Percentiles rank a stretch among this genome's conserved stretches.
Conservation (phyloP, 495 filamentous ascomycete genomes). For the Talaromyces thailandensis region DNA sequence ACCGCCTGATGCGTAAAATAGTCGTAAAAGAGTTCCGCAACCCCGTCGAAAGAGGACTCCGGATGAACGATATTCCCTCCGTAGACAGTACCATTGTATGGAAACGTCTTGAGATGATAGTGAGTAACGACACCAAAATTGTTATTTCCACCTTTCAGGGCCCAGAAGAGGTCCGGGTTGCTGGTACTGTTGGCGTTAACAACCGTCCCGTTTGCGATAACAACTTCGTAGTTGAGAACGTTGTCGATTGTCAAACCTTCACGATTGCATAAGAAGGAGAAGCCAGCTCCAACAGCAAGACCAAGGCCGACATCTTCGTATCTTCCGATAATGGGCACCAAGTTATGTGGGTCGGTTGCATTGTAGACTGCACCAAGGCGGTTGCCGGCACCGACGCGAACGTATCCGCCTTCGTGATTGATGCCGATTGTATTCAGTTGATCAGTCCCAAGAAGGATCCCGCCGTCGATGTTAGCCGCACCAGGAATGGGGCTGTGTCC, state of each 20-base stretch:
- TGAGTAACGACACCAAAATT: constrained; percentile 47
- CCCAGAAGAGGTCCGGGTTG: constrained; percentile 38
- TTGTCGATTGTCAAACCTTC: constrained; percentile 26
- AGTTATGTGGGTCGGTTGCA: constrained; percentile 26
- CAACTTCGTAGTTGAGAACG: constrained; percentile 20
- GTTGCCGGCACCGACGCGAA: constrained; percentile 20
- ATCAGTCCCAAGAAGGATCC: constrained; percentile 48
- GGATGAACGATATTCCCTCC: constrained; percentile 20
- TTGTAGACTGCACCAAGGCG: constrained; percentile 47
- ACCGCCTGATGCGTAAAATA: neutral
- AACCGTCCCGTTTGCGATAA: constrained; percentile 18
- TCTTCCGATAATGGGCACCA: neutral
- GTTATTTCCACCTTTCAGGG: constrained; percentile 42
- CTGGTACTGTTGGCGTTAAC: constrained; percentile 9
- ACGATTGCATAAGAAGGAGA: constrained; percentile 22
- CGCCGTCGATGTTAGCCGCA: constrained; percentile 20
- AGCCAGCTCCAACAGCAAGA: constrained; percentile 20
- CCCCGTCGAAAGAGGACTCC: neutral
- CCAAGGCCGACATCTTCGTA: constrained; percentile 11
- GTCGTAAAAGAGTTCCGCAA: neutral
- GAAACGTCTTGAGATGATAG: constrained; percentile 30
- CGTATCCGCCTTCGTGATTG: constrained; percentile 22
- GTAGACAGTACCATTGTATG: constrained; percentile 28
- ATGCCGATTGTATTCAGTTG: constrained; percentile 35
- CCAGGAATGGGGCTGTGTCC: constrained; percentile 9